phyloP scores from a whole-genome alignment of 176 grass and related monocot genomes.

The Oryza australiensis region DNA sequence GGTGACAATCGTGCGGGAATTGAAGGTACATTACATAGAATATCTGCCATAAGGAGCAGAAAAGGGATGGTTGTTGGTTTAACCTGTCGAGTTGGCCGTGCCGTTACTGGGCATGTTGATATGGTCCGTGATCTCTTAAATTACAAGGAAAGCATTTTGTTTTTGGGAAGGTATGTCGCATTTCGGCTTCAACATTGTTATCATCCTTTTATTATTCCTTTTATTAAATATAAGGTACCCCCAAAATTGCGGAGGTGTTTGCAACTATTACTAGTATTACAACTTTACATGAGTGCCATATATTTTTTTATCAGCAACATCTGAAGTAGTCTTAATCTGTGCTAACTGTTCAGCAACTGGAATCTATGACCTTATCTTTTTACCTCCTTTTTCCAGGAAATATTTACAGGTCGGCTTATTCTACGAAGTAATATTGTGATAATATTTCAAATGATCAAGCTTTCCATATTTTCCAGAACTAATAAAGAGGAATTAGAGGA shows the following conservation, averaged over 20 bases:
- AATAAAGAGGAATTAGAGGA: neutral
- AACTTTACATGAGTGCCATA: neutral
- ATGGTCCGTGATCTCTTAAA: slow-evolving; percentile 90
- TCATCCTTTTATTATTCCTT: neutral
- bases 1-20: slow-evolving; percentile 92
- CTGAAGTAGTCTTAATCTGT: slow-evolving; percentile 12
- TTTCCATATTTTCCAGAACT: neutral
- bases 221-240: neutral
- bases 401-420: neutral
- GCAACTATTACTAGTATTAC: neutral
- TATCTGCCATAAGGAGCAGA: slow-evolving; percentile 97
- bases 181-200: slow-evolving; percentile 20
- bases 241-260: neutral
- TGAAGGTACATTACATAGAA: slow-evolving; percentile 96
- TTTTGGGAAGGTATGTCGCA: slow-evolving; percentile 69
- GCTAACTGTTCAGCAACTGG: neutral
- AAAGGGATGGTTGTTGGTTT: slow-evolving; percentile 95
- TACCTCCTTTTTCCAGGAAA: neutral
- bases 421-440: neutral
- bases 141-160: slow-evolving; percentile 94
- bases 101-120: slow-evolving; percentile 86
- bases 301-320: neutral
- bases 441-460: neutral
- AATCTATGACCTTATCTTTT: neutral
- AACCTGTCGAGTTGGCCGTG: slow-evolving; percentile 93